Evolutionary conservation across 2,329 filamentous ascomycete species (phyloP).

Genomic region (Xylaria sp.): DNA sequence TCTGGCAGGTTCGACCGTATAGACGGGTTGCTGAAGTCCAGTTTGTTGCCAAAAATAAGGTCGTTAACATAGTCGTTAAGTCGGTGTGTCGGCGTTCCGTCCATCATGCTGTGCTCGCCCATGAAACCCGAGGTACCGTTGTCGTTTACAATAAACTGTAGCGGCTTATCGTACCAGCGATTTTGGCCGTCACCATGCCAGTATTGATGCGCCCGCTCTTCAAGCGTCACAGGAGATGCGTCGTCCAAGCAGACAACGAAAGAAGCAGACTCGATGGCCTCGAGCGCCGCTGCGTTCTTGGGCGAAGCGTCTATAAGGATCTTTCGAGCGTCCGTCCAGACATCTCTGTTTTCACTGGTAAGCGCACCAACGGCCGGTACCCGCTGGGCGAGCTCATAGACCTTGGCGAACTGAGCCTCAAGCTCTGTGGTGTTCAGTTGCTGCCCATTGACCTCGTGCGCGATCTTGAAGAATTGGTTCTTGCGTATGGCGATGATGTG

Average conservation of each 20-base stretch:
- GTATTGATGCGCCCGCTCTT: conserved; percentile 95
- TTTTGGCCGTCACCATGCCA: conserved; percentile 98
- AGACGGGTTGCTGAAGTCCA: conserved; percentile 83
- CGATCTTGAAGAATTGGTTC: conserved; percentile 97
- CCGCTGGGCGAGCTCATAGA: conserved; percentile 81
- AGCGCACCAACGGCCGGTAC: conserved; percentile 82
- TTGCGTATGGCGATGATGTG: conserved; percentile 92
- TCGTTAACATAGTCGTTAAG: conserved; percentile 95
- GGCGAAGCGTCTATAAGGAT: conserved; percentile 80
- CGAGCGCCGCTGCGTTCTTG: conserved; percentile 80
- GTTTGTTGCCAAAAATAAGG: conserved; percentile 92
- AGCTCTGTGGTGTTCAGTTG: conserved; percentile 90
- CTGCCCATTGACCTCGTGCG: conserved; percentile 81
- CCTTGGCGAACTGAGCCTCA: conserved; percentile 85
- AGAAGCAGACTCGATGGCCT: conserved; percentile 86
- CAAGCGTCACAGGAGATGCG: conserved; percentile 87
- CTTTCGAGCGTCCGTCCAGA: conserved; percentile 87
- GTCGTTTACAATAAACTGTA: conserved; percentile 98
- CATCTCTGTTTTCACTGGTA: conserved; percentile 92
- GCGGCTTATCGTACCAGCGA: conserved; percentile 97
- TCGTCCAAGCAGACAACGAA: conserved; percentile 96
- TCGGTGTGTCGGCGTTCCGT: conserved; percentile 96
- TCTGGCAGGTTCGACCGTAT: conserved; percentile 87
- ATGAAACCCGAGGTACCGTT: conserved; percentile 98
- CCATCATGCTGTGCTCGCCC: conserved; percentile 99